Conservation (phyloP, 2,329 filamentous ascomycete species). For the Arthrobotrys entomopaga region DNA sequence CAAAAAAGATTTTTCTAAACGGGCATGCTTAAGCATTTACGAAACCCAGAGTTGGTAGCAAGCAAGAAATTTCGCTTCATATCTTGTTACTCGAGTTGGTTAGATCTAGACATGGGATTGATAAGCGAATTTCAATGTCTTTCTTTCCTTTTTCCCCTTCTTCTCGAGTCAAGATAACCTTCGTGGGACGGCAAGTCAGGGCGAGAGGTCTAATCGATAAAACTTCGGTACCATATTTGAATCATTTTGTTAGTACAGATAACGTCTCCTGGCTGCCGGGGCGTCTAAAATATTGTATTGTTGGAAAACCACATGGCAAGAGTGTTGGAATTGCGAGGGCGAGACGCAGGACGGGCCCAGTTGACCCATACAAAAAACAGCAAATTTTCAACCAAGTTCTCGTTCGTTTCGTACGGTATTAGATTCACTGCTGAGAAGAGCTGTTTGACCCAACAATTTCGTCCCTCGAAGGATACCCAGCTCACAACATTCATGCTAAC, state of each 20-base stretch:
- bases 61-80: neutral
- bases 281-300: neutral
- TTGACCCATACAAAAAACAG: too few relatives aligned
- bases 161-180: neutral
- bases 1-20: neutral
- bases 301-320: constrained; percentile 11
- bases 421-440: too few relatives aligned
- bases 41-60: neutral
- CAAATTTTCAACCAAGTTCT: too few relatives aligned
- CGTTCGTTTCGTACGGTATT: too few relatives aligned
- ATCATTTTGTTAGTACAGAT: neutral
- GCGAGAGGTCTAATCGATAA: neutral
- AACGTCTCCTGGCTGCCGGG: neutral
- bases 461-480: neutral
- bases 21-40: neutral
- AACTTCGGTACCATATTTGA: neutral
- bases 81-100: neutral
- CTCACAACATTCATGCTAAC: neutral
- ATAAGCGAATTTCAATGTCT: too few relatives aligned
- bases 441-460: neutral
- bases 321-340: neutral
- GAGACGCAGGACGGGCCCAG: neutral
- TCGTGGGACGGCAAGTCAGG: neutral
- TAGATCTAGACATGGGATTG: neutral
- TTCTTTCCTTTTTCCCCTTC: too few relatives aligned